phyloP scores from a whole-genome alignment of 306 rosid species.

The Cucumis hystrix region DNA sequence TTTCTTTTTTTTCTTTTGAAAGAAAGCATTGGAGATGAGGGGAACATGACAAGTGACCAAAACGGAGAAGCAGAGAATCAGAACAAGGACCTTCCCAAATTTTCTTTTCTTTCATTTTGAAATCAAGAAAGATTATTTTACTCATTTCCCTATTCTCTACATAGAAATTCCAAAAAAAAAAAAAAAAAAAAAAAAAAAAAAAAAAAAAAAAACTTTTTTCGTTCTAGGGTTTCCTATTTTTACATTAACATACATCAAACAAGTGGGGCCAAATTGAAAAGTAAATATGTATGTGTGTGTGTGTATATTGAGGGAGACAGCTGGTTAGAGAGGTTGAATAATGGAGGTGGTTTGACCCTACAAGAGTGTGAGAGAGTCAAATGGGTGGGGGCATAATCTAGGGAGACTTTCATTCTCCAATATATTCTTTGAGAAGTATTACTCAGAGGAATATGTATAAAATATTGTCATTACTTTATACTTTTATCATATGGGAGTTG shows the following conservation, averaged over 20 bases:
- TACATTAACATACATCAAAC: slow-evolving; percentile 14
- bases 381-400: slow-evolving; percentile 47
- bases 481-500: neutral
- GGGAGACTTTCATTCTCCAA: slow-evolving; percentile 67
- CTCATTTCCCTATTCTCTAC: neutral
- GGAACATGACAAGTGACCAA: slow-evolving; percentile 10
- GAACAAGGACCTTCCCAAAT: slow-evolving; percentile 19
- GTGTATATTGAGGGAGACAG: slow-evolving; percentile 24
- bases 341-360: slow-evolving; percentile 18
- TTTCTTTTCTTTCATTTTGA: slow-evolving; percentile 32
- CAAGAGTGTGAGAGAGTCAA: slow-evolving; percentile 24
- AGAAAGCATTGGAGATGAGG: slow-evolving; percentile 15
- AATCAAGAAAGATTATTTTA: slow-evolving; percentile 27
- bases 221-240: slow-evolving; percentile 21
- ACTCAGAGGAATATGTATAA: neutral
- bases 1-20: slow-evolving; percentile 12
- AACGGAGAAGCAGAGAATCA: slow-evolving; percentile 12
- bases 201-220: neutral
- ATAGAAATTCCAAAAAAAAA: neutral
- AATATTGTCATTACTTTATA: neutral
- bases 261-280: slow-evolving; percentile 42
- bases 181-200: neutral
- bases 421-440: slow-evolving; percentile 25
- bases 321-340: slow-evolving; percentile 30
- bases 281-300: neutral